Evolutionary conservation across 1,284 basidiomycete genomes (phyloP), one percentile per base, ranked within the genome.

Genomic region (Rhizoctonia solani): DNA sequence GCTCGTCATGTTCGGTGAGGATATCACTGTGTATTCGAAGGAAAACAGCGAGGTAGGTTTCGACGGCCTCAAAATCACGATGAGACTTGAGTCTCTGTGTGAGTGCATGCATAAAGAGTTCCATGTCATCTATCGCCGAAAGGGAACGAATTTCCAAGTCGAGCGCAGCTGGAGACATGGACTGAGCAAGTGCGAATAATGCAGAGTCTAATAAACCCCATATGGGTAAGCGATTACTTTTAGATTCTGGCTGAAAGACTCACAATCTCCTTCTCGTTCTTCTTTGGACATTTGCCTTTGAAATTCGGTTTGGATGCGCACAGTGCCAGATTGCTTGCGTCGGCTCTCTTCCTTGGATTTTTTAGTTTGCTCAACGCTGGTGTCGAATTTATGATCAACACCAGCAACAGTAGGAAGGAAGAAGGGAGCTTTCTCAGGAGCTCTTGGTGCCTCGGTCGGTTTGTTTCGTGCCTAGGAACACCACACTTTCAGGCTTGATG

Each of bases 391-490:
- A 14, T 86, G 83, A 71, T 95, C 90, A 21, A 93, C 84, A 6
- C 93, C 93, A 14, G 92, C 84, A 2, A 98, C 79, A 0, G 93
- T 93, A 6, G 95, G 95, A 16, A 99, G 80, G 83, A 99, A 99
- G 83, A 99, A 99, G 0, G 97, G 97, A 0, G 95, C 96, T 69
- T 92, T 85, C 78, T 98, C 95, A 2, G 94, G 93, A 41, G 89
- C 92, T 78, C 98, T 98, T 2, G 94, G 94, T 0, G 94, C 85
- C 72, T 98, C 95, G 77, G 91, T 95, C 6, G 97, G 95, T 81
- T 96, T 97, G 77, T 99, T 98, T 53, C 95, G 88, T 83, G 90
- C 89, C 88, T 94, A 72, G 4, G 8, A 19, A 44, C 23, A 34
- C 52, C 5, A 52, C 41, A 25, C 21, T 49, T 59, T 70, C 42